A percentile compares a stretch with the other conserved stretches of the same genome.
These are phyloP conservation scores for Macrocybe gigantea DNA, from an alignment of 768 basidiomycete genomes.

Conservation along the genomic window DNA sequence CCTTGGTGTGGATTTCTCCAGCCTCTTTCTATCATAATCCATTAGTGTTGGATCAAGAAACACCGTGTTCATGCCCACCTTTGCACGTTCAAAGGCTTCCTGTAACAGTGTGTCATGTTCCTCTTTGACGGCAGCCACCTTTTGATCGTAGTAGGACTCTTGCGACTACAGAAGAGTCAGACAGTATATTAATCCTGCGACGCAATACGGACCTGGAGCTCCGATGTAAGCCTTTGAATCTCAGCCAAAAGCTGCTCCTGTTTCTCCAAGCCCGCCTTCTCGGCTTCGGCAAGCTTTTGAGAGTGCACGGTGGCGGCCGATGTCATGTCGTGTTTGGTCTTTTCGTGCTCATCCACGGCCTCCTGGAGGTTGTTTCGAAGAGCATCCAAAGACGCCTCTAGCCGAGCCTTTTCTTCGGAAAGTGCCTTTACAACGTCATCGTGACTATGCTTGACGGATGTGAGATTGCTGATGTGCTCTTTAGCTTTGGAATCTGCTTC, in stretches of 20 bases:
- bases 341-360: constrained; percentile 41
- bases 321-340: constrained; percentile 37
- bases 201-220: constrained; percentile 54
- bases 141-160: constrained; percentile 61
- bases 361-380: constrained; percentile 42
- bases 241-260: constrained; percentile 50
- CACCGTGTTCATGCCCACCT: constrained; percentile 37
- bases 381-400: constrained; percentile 36
- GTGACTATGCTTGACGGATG: constrained; percentile 37
- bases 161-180: constrained; percentile 42
- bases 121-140: constrained; percentile 58
- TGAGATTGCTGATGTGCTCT: constrained; percentile 32
- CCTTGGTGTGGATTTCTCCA: constrained; percentile 58
- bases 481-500: constrained; percentile 42
- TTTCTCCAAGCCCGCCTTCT: constrained; percentile 41
- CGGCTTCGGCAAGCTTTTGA: constrained; percentile 44
- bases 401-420: constrained; percentile 35
- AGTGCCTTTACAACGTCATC: constrained; percentile 39
- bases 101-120: constrained; percentile 59
- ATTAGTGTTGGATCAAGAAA: constrained; percentile 3
- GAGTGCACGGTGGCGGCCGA: constrained; percentile 42
- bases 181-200: not conserved
- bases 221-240: constrained; percentile 46
- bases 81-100: constrained; percentile 73
- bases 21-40: constrained; percentile 54